phyloP scores from a whole-genome alignment of 805 yeast genomes.

The Wickerhamiella lipophila region DNA sequence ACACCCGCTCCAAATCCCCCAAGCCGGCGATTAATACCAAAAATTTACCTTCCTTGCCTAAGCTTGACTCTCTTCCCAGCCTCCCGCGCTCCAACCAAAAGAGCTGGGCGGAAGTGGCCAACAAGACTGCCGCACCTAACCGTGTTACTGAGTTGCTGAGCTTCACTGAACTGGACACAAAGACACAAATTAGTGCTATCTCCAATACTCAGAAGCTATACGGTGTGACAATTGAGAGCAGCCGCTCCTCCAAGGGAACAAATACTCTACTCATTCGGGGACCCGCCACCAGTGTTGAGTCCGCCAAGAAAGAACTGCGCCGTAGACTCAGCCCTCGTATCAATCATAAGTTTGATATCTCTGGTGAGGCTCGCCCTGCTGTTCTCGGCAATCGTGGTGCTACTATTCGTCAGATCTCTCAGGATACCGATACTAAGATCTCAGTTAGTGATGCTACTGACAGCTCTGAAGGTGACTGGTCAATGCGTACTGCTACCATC shows the following conservation, averaged over 20 bases:
- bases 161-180: constrained; percentile 3
- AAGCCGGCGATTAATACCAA: not conserved
- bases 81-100: constrained; percentile 3
- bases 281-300: constrained; percentile 11
- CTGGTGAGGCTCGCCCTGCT: constrained; percentile 17
- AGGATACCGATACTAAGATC: constrained; percentile 11
- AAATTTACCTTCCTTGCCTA: constrained; percentile 6
- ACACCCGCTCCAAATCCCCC: not conserved
- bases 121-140: not conserved
- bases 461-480: constrained; percentile 9
- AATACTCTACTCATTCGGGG: constrained; percentile 19
- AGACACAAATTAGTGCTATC: constrained; percentile 1
- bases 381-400: constrained; percentile 19
- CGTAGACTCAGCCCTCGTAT: constrained; percentile 15
- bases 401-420: constrained; percentile 11
- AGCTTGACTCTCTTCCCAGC: constrained; percentile 6
- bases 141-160: constrained; percentile 5
- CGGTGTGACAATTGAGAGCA: constrained; percentile 15
- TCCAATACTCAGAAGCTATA: constrained; percentile 2
- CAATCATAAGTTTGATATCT: constrained; percentile 10
- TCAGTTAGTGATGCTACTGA: constrained; percentile 8
- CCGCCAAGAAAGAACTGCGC: constrained; percentile 12
- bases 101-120: not conserved
- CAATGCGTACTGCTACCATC: constrained; percentile 38
- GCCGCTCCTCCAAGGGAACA: constrained; percentile 13